Conservation (phyloP, 2,329 filamentous ascomycete genomes). For the Fusarium haematococcum region DNA sequence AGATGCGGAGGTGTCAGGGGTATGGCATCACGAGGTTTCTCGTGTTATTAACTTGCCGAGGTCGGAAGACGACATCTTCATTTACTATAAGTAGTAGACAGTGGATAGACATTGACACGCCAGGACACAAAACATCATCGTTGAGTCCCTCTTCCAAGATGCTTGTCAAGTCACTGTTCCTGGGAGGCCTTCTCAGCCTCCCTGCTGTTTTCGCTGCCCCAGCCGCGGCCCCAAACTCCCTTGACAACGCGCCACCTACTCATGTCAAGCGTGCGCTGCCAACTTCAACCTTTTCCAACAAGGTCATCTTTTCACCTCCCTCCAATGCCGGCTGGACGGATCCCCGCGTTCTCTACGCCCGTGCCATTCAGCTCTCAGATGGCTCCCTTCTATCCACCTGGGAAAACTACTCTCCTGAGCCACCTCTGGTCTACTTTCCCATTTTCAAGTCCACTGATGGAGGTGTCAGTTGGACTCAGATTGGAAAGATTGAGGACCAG, state of each 20-base stretch:
- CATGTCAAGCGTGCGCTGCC: constrained; percentile 26
- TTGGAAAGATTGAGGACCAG: constrained; percentile 72
- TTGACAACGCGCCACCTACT: constrained; percentile 7
- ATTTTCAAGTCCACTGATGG: constrained; percentile 64
- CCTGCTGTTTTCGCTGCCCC: constrained; percentile 30
- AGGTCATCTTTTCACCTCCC: constrained; percentile 55
- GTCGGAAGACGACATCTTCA: not conserved
- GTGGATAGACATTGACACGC: not conserved
- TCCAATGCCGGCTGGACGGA: constrained; percentile 52
- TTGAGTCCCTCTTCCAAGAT: not conserved
- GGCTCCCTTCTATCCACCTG: constrained; percentile 64
- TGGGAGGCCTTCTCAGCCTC: constrained; percentile 33
- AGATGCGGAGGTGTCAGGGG: not conserved
- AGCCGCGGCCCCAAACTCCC: constrained; percentile 19
- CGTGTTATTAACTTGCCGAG: not conserved
- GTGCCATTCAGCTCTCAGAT: constrained; percentile 58
- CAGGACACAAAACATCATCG: not conserved
- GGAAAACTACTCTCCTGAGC: constrained; percentile 69
- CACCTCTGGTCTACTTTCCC: constrained; percentile 66
- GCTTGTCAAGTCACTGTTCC: constrained; percentile 26
- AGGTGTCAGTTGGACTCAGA: constrained; percentile 72
- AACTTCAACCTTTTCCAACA: constrained; percentile 39
- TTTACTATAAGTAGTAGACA: not conserved
- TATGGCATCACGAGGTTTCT: not conserved
- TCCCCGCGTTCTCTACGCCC: constrained; percentile 59